These are phyloP conservation scores for Brassica nigra DNA, from an alignment of 345 rosid genomes.

Conservation along the genomic window DNA sequence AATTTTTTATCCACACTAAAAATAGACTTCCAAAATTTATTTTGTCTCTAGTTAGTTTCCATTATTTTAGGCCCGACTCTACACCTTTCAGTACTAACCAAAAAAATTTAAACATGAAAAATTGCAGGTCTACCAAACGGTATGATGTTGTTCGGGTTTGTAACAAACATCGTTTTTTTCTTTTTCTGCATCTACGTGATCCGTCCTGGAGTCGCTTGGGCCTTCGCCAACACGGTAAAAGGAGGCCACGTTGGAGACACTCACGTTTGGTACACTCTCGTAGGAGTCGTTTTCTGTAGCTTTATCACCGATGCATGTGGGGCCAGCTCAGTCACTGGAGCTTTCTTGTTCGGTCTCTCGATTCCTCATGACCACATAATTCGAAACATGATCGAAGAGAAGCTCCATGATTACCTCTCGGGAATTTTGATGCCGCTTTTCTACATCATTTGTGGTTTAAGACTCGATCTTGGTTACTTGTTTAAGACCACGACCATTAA, in stretches of 20 bases:
- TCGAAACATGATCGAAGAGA: conserved; percentile 41
- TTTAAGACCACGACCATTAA: not conserved
- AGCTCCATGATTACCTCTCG: conserved; percentile 46
- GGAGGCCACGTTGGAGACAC: conserved; percentile 41
- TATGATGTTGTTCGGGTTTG: not conserved
- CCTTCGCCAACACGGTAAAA: conserved; percentile 27
- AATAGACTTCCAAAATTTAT: not conserved
- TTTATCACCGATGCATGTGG: conserved; percentile 57
- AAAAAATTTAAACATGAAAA: not conserved
- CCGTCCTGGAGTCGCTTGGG: conserved; percentile 52
- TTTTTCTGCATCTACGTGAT: conserved; percentile 39
- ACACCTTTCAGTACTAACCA: not conserved
- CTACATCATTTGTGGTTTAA: conserved; percentile 47
- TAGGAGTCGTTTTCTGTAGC: conserved; percentile 48
- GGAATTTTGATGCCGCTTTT: conserved; percentile 55
- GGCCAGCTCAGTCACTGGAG: conserved; percentile 54
- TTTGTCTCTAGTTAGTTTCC: not conserved
- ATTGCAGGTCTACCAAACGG: not conserved
- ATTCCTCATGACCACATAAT: conserved; percentile 50
- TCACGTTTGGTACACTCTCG: conserved; percentile 49
- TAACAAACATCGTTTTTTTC: conserved; percentile 38
- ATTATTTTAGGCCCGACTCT: not conserved
- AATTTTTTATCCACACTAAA: too few relatives aligned
- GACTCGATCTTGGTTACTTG: conserved; percentile 35
- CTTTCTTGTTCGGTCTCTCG: conserved; percentile 64